Base-by-base conservation (phyloP, 75 land plant genomes). In the Cunninghamia lanceolata region DNA sequence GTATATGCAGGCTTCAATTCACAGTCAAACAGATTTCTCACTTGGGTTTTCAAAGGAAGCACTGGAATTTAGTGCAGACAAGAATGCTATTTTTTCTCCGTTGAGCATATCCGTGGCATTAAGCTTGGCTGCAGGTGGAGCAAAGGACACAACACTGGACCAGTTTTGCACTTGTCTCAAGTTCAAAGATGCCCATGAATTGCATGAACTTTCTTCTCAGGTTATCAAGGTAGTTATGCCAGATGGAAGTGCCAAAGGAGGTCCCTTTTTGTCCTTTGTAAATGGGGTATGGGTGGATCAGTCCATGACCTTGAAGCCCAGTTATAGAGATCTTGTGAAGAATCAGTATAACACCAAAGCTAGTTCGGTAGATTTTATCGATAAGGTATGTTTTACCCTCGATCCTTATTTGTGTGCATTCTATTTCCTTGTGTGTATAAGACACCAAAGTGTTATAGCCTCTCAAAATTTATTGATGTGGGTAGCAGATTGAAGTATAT, bases 221-320 rank as follows among this genome's bases (percentile, higher is more conserved):
- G 73, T 94, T 84, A 89, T 89, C 36, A 59, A 68, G 30, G 83
- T 91, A 13, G 84, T 98, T n/a, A 83, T 95, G 47, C 86, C 90
- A 42, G 98, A 95, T 43, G 99, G 92, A 3, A 86, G 89, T 25
- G 53, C 88, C 5, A 10, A 56, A 1, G 95, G 96, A 9, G 99
- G 98, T 13, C 98, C 98, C 13, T 66, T 47, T 3, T 84, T 95
- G 76, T 74, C 92, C 14, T 91, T 91, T 63, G 96, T 92, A 1
- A 94, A 93, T 83, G 93, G 94, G 13, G 92, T 89, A 75, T 98
- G 96, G 98, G 91, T 96, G n/a, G 98, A 98, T 43, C 79, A 86
- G 45, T 79, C 90, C 25, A 74, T 97, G 39, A 19, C 85, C 30
- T 87, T 96, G 32, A 95, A 93, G 85, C 82, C 86, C 14, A 39